Evolutionary conservation across 352 stramenopile species (phyloP), one percentile per base, ranked within the genome.

Genomic region (Lagenidium giganteum): DNA sequence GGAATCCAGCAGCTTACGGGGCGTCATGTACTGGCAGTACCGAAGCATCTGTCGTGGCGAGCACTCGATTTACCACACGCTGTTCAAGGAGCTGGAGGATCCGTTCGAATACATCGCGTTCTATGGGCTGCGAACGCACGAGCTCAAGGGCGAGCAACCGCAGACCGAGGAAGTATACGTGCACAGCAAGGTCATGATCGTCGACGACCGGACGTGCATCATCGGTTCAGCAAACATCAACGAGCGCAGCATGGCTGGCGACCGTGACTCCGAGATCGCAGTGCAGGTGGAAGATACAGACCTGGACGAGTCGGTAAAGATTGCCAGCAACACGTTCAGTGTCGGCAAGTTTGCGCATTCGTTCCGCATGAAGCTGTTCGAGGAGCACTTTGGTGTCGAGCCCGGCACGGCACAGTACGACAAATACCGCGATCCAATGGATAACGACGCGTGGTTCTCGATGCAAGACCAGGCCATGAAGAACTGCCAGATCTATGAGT

Each of bases 161-260:
- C 61, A 73, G 40, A 91, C 81, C 0, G 81, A 93, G 43, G 64
- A 91, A 43, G 65, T 94, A 3, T 94, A 94, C 51, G 77, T 96
- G 17, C 88, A 97, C 64, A 93, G 70, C 49, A 97, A 96, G 59
- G 57, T 95, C 46, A 96, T 94, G 79, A 91, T 94, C 36, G 82
- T 91, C 9, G 82, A 94, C 53, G 82, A 94, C 34, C 63, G 75
- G 25, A 59, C 47, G 37, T 80, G 59, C 37, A 92, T 94, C 59
- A 89, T 94, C 23, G 82, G 82, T 9, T 88, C 73, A 3, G 82
- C 82, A 22, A 94, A 94, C 51, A 88, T 94, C 41, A 94, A 94
- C 54, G 82, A 94, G 44, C 76, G 82, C 41, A 91, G 77, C 50
- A 85, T 92, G 79, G 79, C 62, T n/a, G 82, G 82, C 27, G 79